Evolutionary conservation across 768 basidiomycete species (phyloP), one percentile per base, ranked within the genome.

Genomic region (Pholiota molesta): DNA sequence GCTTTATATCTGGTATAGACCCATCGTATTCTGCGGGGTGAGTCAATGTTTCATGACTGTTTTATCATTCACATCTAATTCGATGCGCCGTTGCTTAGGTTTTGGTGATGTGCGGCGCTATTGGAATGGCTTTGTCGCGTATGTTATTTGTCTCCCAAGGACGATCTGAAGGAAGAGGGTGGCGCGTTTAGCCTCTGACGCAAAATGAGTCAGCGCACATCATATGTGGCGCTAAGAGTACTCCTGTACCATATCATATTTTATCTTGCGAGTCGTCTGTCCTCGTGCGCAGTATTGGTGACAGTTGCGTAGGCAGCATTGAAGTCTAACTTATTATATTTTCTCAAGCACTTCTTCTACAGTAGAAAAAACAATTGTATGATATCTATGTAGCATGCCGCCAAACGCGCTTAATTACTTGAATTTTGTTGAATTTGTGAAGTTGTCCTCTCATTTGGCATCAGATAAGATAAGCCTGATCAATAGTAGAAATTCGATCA

Each of bases 1-100:
- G 44, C 13, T 57, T 13, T 77, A 74, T 40, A 54, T 66, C 7
- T 82, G 81, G 81, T 68, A 69, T 39, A 72, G 61, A 55, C 68
- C 79, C 5, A 78, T 81, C 44, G 70, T 79, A 2, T 81, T 82
- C 42, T 81, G 78, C 40, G 80, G 79, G 35, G 81, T 80, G 52
- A 57, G 71, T 65, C 5, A 33, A 23, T 52, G 10, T 23, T 13
- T 35, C 21, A 10, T 33, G 17, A 47, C 4, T 40, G 21, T 37
- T 54, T 42, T 49, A 59, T 56, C 55, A 23, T 31, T 33, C 54
- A 21, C 57, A 52, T 45, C 23, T 13, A 13, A 57, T 35, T 39
- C 47, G 23, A 47, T 54, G n/a, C n/a, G n/a, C n/a, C 16, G 19
- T 23, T 49, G 17, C 47, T 37, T 37, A 77, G 76, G 65, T 62